Percentiles rank a stretch among this genome's conserved stretches.
Evolutionary conservation across 2,329 filamentous ascomycete species (phyloP).

Genomic region (Sporothrix dimorphospora): DNA sequence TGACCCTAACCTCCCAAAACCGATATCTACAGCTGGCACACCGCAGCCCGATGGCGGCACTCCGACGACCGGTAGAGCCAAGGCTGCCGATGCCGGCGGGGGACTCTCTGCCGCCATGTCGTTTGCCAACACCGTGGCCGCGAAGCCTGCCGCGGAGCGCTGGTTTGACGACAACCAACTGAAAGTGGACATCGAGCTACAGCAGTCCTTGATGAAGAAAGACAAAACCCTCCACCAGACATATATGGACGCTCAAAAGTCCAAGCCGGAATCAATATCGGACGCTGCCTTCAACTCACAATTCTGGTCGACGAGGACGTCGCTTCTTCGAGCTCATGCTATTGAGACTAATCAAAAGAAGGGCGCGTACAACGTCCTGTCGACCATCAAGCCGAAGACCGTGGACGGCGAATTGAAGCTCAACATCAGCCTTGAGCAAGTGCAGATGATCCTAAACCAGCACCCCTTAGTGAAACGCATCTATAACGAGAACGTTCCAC

Average conservation of each 20-base stretch:
- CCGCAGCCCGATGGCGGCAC: conserved; percentile 31
- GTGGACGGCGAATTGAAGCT: conserved; percentile 72
- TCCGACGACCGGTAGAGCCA: conserved; percentile 33
- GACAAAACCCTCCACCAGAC: conserved; percentile 76
- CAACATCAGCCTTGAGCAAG: conserved; percentile 87
- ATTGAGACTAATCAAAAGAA: conserved; percentile 85
- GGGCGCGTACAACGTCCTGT: conserved; percentile 91
- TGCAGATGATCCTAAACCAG: conserved; percentile 89
- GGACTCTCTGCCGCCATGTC: conserved; percentile 71
- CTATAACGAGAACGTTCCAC: conserved; percentile 91
- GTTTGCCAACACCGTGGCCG: conserved; percentile 70
- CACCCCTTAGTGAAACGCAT: conserved; percentile 88
- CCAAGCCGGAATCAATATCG: conserved; percentile 82
- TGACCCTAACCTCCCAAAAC: conserved; percentile 55
- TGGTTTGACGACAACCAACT: conserved; percentile 83
- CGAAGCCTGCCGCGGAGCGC: conserved; percentile 58
- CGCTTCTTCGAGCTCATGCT: conserved; percentile 84
- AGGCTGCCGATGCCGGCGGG: conserved; percentile 37
- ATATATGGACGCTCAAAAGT: conserved; percentile 80
- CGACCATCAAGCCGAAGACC: conserved; percentile 79
- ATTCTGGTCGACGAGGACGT: conserved; percentile 91
- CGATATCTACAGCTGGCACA: conserved; percentile 42
- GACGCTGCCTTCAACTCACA: conserved; percentile 82
- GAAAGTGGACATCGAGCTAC: conserved; percentile 76
- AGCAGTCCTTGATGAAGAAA: conserved; percentile 84